A percentile compares a stretch with the other conserved stretches of the same genome.
Conservation (phyloP, 768 basidiomycete genomes). For the Suillus discolor region DNA sequence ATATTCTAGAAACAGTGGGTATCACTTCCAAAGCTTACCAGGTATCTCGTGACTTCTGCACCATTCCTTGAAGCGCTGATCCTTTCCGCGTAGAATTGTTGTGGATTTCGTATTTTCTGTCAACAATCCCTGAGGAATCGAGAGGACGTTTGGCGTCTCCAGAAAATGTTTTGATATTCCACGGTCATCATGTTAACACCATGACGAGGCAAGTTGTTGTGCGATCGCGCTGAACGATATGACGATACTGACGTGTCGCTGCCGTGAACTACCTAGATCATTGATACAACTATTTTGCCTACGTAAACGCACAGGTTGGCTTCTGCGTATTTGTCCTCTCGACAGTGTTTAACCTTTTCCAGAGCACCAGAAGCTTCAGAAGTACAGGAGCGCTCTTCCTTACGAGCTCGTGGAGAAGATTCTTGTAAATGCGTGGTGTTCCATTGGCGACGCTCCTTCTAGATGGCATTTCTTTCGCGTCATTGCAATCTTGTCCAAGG, state of each 20-base stretch:
- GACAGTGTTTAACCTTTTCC: background rate
- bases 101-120: background rate
- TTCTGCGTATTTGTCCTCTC: background rate
- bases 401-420: slow-evolving; percentile 9
- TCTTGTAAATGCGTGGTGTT: slow-evolving; percentile 5
- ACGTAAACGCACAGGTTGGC: slow-evolving; percentile 1
- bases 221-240: background rate
- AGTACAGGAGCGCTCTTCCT: slow-evolving; percentile 5
- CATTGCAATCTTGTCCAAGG: slow-evolving; percentile 5
- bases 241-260: background rate
- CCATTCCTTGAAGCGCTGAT: background rate
- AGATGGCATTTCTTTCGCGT: slow-evolving; percentile 9
- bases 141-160: background rate
- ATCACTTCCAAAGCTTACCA: background rate
- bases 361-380: background rate
- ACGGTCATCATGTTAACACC: background rate
- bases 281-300: slow-evolving; percentile 1
- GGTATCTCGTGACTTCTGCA: no score
- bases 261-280: background rate
- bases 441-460: background rate
- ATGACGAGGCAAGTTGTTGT: background rate
- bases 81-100: background rate
- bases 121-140: background rate
- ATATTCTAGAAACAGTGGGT: background rate
- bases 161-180: background rate